Percentiles rank a stretch among this genome's conserved stretches.
Evolutionary conservation across 2,329 filamentous ascomycete species (phyloP).

Genomic region (Trichoderma polysporum): DNA sequence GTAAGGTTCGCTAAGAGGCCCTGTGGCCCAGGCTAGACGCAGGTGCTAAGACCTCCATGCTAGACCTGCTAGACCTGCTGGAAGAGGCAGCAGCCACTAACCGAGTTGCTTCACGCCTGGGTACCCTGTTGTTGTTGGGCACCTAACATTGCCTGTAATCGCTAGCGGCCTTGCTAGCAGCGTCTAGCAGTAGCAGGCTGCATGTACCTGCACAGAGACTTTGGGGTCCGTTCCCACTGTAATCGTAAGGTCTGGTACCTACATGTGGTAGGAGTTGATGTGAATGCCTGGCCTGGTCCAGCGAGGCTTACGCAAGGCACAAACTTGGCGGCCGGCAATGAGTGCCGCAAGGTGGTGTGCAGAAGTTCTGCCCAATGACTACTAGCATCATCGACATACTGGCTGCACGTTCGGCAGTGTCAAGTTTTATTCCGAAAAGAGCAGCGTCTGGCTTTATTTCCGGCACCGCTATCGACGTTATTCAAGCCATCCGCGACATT

Average conservation of each 20-base stretch:
- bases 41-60: background rate
- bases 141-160: background rate
- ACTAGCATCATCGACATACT: too few relatives aligned
- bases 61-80: conserved; percentile 4
- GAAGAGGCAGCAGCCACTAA: background rate
- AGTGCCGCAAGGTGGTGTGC: conserved; percentile 15
- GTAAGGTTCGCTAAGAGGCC: conserved; percentile 15
- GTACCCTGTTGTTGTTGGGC: too few relatives aligned
- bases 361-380: background rate
- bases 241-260: background rate
- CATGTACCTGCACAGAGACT: conserved; percentile 1
- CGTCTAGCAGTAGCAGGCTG: background rate
- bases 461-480: too few relatives aligned
- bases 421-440: background rate
- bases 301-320: conserved; percentile 14
- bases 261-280: background rate
- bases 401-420: conserved; percentile 3
- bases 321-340: conserved; percentile 11
- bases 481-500: background rate
- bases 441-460: too few relatives aligned
- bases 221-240: background rate
- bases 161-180: background rate
- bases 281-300: background rate
- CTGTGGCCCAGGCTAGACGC: conserved; percentile 1
- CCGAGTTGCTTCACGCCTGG: background rate